Evolutionary conservation across 2,329 filamentous ascomycete genomes (phyloP), one percentile per base, ranked within the genome.

Genomic region (Sphaerulina populicola): DNA sequence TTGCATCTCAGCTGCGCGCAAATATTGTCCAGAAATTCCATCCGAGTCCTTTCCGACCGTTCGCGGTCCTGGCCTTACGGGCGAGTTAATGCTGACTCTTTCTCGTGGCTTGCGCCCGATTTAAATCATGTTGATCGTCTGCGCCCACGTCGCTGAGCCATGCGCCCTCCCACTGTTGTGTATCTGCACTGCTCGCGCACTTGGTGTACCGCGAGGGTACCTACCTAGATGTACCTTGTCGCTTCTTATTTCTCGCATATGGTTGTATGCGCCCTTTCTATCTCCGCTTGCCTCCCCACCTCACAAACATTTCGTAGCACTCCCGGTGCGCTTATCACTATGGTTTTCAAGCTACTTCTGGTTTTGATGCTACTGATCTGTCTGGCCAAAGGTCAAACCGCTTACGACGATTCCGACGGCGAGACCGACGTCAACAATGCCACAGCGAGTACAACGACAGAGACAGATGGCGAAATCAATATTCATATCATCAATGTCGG

Each of bases 401-500:
- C 31, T 35, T 35, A 35, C 31, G 31, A 35, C 6, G 31, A 35
- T n/a, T n/a, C 7, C 4, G 31, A 35, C 10, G 31, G 7, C 31
- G 31, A 35, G 12, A 35, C 7, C 31, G 31, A n/a, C 10, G 10
- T n/a, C 10, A 35, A 35, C 12, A 35, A 35, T n/a, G 31, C 8
- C 10, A 35, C 31, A 11, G 31, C 31, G 12, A 35, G 10, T 35
- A n/a, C 8, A 15, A 39, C 18, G 11, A 15, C 37, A 39, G 14
- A 39, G 9, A 48, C 40, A 2, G 44, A 54, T 15, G 58, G 55
- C 21, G 60, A 62, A 27, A 57, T 57, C 35, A 57, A 52, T 2
- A 53, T 58, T 10, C 65, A 72, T 44, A 63, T 60, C 0, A 63
- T 74, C 39, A 61, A 64, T 11, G 71, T 68, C 29, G 71, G 69